Evolutionary conservation across 352 stramenopile species (phyloP), one percentile per base, ranked within the genome.

Genomic region (Phytophthora sojae): DNA sequence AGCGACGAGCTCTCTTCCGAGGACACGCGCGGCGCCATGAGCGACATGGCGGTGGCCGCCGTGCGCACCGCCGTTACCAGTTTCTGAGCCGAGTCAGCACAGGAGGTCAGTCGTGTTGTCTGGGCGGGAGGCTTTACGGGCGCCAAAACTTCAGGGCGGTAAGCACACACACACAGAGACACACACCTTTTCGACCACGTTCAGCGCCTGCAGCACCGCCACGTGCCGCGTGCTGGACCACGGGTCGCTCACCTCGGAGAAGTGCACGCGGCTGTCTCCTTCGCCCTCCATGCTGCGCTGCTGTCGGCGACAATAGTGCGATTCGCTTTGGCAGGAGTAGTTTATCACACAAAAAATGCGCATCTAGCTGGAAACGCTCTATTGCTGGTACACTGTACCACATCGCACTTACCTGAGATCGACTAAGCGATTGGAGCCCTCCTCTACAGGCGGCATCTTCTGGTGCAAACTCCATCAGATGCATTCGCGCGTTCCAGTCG

Each of bases 261-360:
- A 94, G 57, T 94, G 87, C 73, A 94, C 87, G 69, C 85, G 87
- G 52, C 85, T 88, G 62, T 94, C 85, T 51, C 86, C 66, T 59
- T 91, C 82, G 49, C 73, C 69, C 52, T 92, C 82, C 83, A 91
- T 92, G 12, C 45, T 70, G 3, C 7, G 12, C 15, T 49, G 11
- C 35, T 12, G 30, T 35, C 30, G 6, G 12, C 14, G 35, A 42
- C 35, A 42, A 15, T 42, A 15, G 14, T 42, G 35, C 35, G 11
- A 44, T 17, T 68, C 17, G 51, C 59, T 68, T 73, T 35, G 19
- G 26, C 30, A 44, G 44, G 58, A 26, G 14, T 8, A 30, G 19
- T 1, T 21, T 53, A 21, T 49, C 42, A 49, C 42, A 21, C 15
- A 21, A 49, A 19, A 21, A 21, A 21, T 21, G 21, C 21, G 21